A percentile compares a stretch with the other conserved stretches of the same genome.
Conservation (phyloP, 306 rosid species). For the Cicer bijugum region DNA sequence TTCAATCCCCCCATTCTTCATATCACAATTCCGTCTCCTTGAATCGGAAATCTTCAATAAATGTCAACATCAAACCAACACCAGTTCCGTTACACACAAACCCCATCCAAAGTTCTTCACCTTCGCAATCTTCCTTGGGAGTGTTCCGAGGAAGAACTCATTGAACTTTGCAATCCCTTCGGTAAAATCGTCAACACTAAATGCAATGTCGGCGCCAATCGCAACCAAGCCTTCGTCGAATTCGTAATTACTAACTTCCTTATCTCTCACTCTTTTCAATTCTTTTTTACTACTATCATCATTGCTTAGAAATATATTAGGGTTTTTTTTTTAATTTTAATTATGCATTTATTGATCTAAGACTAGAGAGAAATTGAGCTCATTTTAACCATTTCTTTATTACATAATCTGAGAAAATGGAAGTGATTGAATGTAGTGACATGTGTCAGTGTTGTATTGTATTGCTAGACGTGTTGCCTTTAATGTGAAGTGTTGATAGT, state of each 20-base stretch:
- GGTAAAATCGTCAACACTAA: slow-evolving; percentile 96
- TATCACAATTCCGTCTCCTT: background rate
- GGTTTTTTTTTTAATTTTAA: background rate
- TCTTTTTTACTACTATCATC: background rate
- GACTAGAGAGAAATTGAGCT: background rate
- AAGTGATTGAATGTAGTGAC: too few species aligned
- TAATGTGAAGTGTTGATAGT: too few species aligned
- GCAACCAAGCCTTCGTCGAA: slow-evolving; percentile 94
- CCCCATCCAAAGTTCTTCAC: slow-evolving; percentile 90
- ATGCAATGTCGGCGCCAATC: slow-evolving; percentile 95
- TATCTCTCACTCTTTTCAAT: background rate
- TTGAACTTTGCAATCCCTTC: slow-evolving; percentile 81
- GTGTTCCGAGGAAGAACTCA: slow-evolving; percentile 84
- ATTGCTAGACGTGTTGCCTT: too few species aligned
- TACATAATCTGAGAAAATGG: background rate
- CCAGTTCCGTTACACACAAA: slow-evolving; percentile 91
- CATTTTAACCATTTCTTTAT: background rate
- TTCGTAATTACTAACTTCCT: slow-evolving; percentile 51
- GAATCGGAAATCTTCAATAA: slow-evolving; percentile 12
- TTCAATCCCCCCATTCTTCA: background rate
- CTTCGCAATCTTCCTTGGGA: slow-evolving; percentile 97
- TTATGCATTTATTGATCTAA: background rate
- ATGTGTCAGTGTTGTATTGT: too few species aligned
- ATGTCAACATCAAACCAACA: slow-evolving; percentile 80
- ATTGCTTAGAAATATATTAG: background rate